phyloP scores from a whole-genome alignment of 192 early-diverging fungal genomes.

The Chytriomyces sp. region DNA sequence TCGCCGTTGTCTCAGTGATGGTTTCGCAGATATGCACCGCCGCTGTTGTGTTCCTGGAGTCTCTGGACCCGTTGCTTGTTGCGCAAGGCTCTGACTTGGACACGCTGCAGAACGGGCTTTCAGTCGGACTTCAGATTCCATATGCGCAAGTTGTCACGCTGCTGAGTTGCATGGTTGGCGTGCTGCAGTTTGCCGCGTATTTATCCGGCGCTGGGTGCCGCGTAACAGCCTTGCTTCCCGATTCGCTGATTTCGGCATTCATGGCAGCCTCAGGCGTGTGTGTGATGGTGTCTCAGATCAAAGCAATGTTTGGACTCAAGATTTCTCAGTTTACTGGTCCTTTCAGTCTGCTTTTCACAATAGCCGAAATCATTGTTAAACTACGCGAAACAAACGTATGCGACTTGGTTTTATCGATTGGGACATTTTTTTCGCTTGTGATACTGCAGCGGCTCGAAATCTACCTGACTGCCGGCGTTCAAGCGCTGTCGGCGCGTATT shows the following conservation, averaged over 20 bases:
- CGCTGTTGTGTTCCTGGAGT: conserved; percentile 2
- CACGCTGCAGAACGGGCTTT: conserved; percentile 3
- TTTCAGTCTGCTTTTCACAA: conserved; percentile 17
- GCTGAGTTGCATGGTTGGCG: conserved; percentile 6
- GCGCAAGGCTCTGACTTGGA: not conserved
- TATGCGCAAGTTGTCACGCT: conserved; percentile 21
- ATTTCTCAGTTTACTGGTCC: conserved; percentile 10
- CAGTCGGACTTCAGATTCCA: not conserved
- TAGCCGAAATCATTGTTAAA: not conserved
- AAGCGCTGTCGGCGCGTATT: not conserved
- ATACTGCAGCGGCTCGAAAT: conserved; percentile 5
- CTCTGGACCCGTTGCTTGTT: not conserved
- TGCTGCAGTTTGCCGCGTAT: conserved; percentile 21
- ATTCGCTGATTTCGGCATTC: conserved; percentile 23
- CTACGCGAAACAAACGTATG: not conserved
- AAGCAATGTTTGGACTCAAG: conserved; percentile 20
- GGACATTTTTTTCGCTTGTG: conserved; percentile 3
- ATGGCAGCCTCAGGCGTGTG: conserved; percentile 16
- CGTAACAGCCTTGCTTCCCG: conserved; percentile 15
- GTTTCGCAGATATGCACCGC: conserved; percentile 25
- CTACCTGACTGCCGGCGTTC: not conserved
- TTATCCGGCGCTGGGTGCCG: conserved; percentile 4
- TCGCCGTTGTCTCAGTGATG: conserved; percentile 36
- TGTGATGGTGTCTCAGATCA: conserved; percentile 25
- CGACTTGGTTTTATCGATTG: not conserved